Base-by-base conservation (phyloP, 176 grass and related monocot genomes). In the Zea luxurians region DNA sequence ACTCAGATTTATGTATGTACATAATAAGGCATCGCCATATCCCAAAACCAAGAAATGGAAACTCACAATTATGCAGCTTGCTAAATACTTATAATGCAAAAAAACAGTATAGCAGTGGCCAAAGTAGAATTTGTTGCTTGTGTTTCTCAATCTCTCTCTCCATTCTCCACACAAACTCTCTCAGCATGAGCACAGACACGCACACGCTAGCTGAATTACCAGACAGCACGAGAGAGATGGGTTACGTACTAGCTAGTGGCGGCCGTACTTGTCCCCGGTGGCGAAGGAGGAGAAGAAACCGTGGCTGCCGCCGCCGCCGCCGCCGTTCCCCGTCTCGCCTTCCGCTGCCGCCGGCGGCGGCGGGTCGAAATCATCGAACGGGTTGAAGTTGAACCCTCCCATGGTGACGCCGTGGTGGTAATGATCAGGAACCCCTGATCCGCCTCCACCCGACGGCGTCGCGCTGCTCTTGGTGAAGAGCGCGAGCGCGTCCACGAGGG, bases 311-410 rank as follows among this genome's bases (percentile, higher is more conserved):
- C 16, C 61, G 13, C 35, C 6, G 53, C 0, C 61, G 13, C 35
- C 5, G 52, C 0, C 4, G 78, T 8, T 71, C 35, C 47, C 16
- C 66, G 80, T 89, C 10, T 89, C 82, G 16, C 77, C 58, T 42
- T 89, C 66, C 2, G 66, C 35, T 6, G 61, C 44, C 8, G 68
- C 68, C 2, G 47, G 17, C 6, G 40, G 49, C 0, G 40, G 49
- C 0, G 74, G 43, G 38, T 89, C 73, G 66, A 82, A 89, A 63
- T 85, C 82, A 13, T 89, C 87, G 45, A 89, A 85, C 45, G 87
- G 87, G 67, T 89, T 89, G 87, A 89, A 89, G 50, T 84, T 88
- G 87, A 89, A 89, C 43, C 61, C 87, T 50, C 78, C 78, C 67
- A 85, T 77, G 42, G n/a, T 73, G 78, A 66, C 13, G 18, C 78